A percentile compares a stretch with the other conserved stretches of the same genome.
Conservation (phyloP, 1,284 basidiomycete species). For the Limonomyces culmigenus region DNA sequence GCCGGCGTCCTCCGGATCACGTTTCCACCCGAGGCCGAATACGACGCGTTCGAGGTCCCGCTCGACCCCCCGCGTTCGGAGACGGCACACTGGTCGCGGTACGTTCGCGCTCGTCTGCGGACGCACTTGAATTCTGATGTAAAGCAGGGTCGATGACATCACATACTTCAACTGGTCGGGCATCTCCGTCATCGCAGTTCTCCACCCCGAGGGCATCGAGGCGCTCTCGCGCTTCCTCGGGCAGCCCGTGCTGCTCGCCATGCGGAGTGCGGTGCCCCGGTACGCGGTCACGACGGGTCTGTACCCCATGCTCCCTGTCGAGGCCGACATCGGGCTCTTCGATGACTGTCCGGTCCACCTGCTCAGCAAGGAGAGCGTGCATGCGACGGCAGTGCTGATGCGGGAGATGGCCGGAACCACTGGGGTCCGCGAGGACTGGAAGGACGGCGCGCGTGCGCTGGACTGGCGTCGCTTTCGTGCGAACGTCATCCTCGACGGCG, state of each 20-base stretch:
- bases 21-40: too few relatives aligned
- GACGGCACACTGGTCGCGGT: too few relatives aligned
- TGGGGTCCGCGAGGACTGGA: slow-evolving; percentile 41
- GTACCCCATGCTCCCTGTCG: slow-evolving; percentile 25
- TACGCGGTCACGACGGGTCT: slow-evolving; percentile 27
- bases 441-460: slow-evolving; percentile 28
- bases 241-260: slow-evolving; percentile 39
- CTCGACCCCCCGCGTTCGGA: too few relatives aligned
- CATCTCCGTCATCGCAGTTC: too few relatives aligned
- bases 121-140: too few relatives aligned
- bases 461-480: slow-evolving; percentile 54
- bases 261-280: slow-evolving; percentile 48
- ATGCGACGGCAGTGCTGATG: background rate
- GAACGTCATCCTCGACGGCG: slow-evolving; percentile 50
- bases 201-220: too few relatives aligned
- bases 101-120: too few relatives aligned
- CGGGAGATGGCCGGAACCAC: slow-evolving; percentile 16
- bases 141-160: too few relatives aligned
- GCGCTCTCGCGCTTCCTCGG: slow-evolving; percentile 40
- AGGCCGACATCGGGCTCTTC: slow-evolving; percentile 28
- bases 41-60: too few relatives aligned
- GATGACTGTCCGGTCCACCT: slow-evolving; percentile 57
- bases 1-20: too few relatives aligned
- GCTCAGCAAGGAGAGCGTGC: slow-evolving; percentile 45
- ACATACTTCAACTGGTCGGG: too few relatives aligned